Conservation (phyloP, 2,329 filamentous ascomycete species). For the Epichloe gansuensis region DNA sequence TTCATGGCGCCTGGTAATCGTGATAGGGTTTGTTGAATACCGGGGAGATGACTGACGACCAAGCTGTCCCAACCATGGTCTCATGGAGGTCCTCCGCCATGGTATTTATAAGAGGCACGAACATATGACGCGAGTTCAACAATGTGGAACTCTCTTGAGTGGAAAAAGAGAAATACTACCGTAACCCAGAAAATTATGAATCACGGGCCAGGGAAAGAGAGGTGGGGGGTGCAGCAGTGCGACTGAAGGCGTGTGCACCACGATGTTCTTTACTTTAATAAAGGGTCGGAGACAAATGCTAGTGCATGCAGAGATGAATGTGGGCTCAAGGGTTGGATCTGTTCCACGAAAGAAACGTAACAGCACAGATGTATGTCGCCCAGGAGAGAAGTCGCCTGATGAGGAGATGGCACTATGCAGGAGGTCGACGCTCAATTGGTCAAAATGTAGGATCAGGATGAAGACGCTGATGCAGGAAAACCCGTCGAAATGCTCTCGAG, state of each 20-base stretch:
- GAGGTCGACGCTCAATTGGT: background rate
- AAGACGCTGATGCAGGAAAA: background rate
- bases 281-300: background rate
- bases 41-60: background rate
- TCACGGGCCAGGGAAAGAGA: background rate
- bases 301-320: background rate
- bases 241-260: background rate
- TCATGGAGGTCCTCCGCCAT: conserved; percentile 3
- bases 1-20: conserved; percentile 9
- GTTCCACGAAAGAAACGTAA: background rate
- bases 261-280: background rate
- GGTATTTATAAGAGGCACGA: conserved; percentile 9
- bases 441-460: background rate
- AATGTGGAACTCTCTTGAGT: background rate
- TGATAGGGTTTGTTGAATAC: conserved; percentile 5
- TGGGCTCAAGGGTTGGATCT: background rate
- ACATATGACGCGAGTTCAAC: conserved; percentile 1
- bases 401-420: background rate
- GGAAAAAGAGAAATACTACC: background rate
- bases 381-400: background rate
- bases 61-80: conserved; percentile 2
- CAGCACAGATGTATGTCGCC: background rate
- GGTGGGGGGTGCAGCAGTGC: background rate
- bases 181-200: background rate
- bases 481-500: background rate